Evolutionary conservation across 164 flowering plant genomes (phyloP).

Genomic region (Pachysandra terminalis): DNA sequence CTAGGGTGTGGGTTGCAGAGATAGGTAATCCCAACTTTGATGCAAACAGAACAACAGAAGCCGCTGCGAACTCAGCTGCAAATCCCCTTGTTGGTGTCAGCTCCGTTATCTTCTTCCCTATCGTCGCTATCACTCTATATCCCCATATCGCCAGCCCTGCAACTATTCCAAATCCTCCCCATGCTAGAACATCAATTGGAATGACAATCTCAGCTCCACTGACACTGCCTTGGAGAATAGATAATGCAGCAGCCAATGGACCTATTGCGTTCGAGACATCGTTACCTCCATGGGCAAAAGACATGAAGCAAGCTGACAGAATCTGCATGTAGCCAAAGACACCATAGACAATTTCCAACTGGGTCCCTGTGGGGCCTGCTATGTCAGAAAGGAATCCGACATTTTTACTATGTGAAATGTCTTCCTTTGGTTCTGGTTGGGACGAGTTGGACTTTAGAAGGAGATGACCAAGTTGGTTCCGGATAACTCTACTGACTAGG

Average conservation of each 20-base stretch:
- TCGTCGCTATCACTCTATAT: constrained; percentile 91
- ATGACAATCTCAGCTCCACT: constrained; percentile 69
- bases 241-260: constrained; percentile 88
- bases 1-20: constrained; percentile 96
- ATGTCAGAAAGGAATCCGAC: constrained; percentile 75
- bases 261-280: constrained; percentile 99
- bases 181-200: constrained; percentile 88
- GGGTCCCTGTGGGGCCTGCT: constrained; percentile 92
- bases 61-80: constrained; percentile 99
- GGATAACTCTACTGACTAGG: constrained; percentile 54
- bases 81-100: constrained; percentile 95
- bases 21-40: constrained; percentile 95
- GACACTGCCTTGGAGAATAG: constrained; percentile 79
- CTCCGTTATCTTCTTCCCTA: constrained; percentile 97
- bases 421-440: constrained; percentile 29
- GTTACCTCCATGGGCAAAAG: constrained; percentile 98
- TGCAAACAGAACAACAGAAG: constrained; percentile 89
- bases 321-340: constrained; percentile 99
- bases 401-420: constrained; percentile 22
- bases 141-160: constrained; percentile 98
- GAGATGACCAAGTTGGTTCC: constrained; percentile 85
- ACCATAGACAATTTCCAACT: constrained; percentile 86
- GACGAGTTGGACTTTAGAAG: constrained; percentile 42
- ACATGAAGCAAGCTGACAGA: constrained; percentile 98
- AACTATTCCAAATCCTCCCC: constrained; percentile 99